Evolutionary conservation across 2,329 filamentous ascomycete genomes (phyloP).

Genomic region (Raffaelea albimanens): DNA sequence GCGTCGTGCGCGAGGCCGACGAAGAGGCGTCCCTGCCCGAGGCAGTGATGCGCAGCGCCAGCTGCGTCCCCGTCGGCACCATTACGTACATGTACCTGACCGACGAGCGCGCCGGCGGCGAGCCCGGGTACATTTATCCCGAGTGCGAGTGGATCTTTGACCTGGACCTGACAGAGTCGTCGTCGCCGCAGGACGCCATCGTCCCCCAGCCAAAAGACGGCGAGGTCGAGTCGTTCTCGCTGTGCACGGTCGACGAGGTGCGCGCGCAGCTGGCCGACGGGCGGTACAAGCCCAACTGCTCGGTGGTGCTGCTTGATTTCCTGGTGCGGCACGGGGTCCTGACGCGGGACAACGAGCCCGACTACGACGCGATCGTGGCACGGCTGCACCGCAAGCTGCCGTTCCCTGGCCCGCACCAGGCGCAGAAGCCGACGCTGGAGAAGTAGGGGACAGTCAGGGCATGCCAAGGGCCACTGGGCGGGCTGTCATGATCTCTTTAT

Average conservation of each 20-base stretch:
- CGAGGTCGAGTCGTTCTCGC: conserved; percentile 77
- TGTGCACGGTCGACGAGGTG: conserved; percentile 66
- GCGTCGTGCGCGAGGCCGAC: conserved; percentile 72
- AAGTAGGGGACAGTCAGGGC: neutral
- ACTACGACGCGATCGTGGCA: conserved; percentile 66
- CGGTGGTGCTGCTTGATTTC: conserved; percentile 77
- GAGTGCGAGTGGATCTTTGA: conserved; percentile 92
- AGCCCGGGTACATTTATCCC: conserved; percentile 74
- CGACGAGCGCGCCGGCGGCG: conserved; percentile 65
- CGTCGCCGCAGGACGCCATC: too few species aligned
- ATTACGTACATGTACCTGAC: conserved; percentile 82
- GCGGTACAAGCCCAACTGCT: conserved; percentile 90
- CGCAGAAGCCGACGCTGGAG: neutral
- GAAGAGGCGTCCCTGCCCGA: conserved; percentile 82
- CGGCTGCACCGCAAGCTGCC: conserved; percentile 71
- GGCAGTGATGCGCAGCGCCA: conserved; percentile 49
- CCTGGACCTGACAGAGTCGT: conserved; percentile 57
- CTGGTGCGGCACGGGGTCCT: conserved; percentile 77
- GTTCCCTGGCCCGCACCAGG: conserved; percentile 60
- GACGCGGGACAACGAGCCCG: conserved; percentile 64
- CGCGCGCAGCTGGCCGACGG: conserved; percentile 58
- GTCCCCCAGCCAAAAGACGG: conserved; percentile 71
- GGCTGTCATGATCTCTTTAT: too few species aligned
- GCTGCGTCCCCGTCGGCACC: conserved; percentile 51
- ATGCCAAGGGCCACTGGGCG: too few species aligned